Base-by-base conservation (phyloP, 2,329 filamentous ascomycete genomes). In the Trichoderma hamatum region DNA sequence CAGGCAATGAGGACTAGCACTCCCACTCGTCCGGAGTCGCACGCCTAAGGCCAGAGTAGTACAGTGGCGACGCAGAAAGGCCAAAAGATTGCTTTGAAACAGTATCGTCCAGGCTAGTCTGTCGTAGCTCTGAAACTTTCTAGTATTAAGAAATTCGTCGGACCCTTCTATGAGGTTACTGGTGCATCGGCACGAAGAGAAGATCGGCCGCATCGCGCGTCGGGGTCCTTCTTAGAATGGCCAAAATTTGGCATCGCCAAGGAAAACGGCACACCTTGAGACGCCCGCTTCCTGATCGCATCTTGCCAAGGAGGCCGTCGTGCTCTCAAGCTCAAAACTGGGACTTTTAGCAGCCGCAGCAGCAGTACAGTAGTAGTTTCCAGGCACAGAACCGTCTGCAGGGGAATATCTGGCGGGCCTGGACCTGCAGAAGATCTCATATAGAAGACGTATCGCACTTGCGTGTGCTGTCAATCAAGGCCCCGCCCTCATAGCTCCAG, bases 401-500 rank as follows among this genome's bases (percentile, higher is more conserved):
- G 24, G 26, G 62, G 62, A 46, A 32, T 43, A 32, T 34, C 28
- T 39, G 21, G 62, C 62, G 62, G 62, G 62, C 62, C 51, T 65
- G 62, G 55, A 21, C 62, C 62, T 56, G 62, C 62, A 46, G 52
- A 43, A 43, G 43, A 39, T 56, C 60, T 52, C 60, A 51, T 63
- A 24, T 49, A 49, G n/a, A 49, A 49, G 46, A 43, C 39, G 39
- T 3, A 43, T 19, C 39, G 39, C 19, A 43, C 19, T 43, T 43
- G 39, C 21, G 21, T 49, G 60, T 36, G 28, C 28, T 9, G 21
- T 63, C 46, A 52, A 63, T 30, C 30, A 52, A 28, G 60, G 34
- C 46, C 54, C 60, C 60, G 28, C 46, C 46, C n/a, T 63, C 46
- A 26, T 2, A 24, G 60, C 49, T 63, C 46, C 46, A 34, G 19